A percentile compares a stretch with the other conserved stretches of the same genome.
Conservation (phyloP, 2,329 filamentous ascomycete genomes). For the Aspergillus ibericus region DNA sequence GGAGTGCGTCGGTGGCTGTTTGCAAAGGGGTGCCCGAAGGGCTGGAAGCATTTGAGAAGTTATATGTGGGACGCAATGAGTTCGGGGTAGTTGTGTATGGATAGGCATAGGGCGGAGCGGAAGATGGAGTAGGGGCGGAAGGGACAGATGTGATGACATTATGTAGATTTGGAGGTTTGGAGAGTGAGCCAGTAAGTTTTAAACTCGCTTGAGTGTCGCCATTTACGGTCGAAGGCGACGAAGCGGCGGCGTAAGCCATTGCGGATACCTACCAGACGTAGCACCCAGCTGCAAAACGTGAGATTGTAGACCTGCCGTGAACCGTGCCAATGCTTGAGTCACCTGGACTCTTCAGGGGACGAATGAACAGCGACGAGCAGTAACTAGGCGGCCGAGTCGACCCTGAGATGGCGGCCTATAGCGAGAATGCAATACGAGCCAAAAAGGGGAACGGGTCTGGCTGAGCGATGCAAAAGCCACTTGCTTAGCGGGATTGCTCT, state of each 20-base stretch:
- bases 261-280: constrained; percentile 31
- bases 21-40: constrained; percentile 38
- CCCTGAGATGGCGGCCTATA: constrained; percentile 26
- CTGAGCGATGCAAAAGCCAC: constrained; percentile 37
- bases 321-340: constrained; percentile 38
- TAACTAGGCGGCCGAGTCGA: constrained; percentile 30
- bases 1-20: constrained; percentile 33
- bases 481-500: constrained; percentile 41
- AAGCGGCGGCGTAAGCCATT: constrained; percentile 42
- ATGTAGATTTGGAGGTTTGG: constrained; percentile 33
- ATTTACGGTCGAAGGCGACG: constrained; percentile 37
- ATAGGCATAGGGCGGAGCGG: constrained; percentile 31
- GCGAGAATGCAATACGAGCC: constrained; percentile 34
- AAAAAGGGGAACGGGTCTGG: constrained; percentile 30
- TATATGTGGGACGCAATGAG: constrained; percentile 27
- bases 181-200: constrained; percentile 36
- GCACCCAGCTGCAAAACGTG: constrained; percentile 33
- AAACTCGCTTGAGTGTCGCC: constrained; percentile 38
- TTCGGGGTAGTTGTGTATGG: constrained; percentile 32
- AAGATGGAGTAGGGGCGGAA: constrained; percentile 25
- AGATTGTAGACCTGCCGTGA: constrained; percentile 27
- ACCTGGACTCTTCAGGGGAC: constrained; percentile 40
- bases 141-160: constrained; percentile 37
- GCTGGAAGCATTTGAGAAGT: constrained; percentile 35
- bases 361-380: constrained; percentile 31